Conservation (phyloP, 495 filamentous ascomycete genomes). For the Cryomyces minteri region DNA sequence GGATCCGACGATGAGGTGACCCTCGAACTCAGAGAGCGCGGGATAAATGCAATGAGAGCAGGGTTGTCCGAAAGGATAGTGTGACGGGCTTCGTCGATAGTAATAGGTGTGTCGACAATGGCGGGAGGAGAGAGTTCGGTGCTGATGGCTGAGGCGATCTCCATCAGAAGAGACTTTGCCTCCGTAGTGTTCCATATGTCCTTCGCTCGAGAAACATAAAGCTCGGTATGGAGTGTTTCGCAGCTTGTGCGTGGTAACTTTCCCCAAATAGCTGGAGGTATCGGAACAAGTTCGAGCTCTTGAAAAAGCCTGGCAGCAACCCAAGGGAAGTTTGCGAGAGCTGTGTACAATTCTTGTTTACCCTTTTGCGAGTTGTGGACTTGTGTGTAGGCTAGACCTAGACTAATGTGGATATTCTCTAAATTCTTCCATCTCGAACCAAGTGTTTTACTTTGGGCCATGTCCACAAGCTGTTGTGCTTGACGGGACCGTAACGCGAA, state of each 20-base stretch:
- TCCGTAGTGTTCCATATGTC: constrained; percentile 83
- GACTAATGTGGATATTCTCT: constrained; percentile 53
- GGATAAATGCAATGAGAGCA: constrained; percentile 38
- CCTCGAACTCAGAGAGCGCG: constrained; percentile 29
- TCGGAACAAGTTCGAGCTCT: constrained; percentile 50
- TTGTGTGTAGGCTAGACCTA: constrained; percentile 54
- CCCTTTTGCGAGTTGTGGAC: constrained; percentile 45
- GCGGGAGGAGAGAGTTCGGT: constrained; percentile 11
- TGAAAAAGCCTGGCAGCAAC: constrained; percentile 58
- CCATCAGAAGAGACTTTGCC: constrained; percentile 47
- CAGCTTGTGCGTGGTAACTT: constrained; percentile 42
- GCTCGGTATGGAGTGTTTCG: constrained; percentile 56
- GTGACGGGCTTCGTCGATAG: constrained; percentile 54
- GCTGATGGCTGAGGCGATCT: constrained; percentile 36
- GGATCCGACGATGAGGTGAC: constrained; percentile 51
- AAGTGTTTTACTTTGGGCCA: constrained; percentile 42
- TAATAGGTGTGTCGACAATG: constrained; percentile 27
- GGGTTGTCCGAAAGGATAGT: constrained; percentile 60
- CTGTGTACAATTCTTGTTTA: constrained; percentile 37
- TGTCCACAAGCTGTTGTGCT: constrained; percentile 51
- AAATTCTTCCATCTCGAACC: constrained; percentile 27
- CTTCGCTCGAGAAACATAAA: constrained; percentile 65
- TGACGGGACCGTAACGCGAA: constrained; percentile 65
- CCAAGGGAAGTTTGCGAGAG: constrained; percentile 66
- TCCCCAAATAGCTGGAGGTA: constrained; percentile 69